Base-by-base conservation (phyloP, 345 rosid genomes). In the Bruguiera gymnorhiza region DNA sequence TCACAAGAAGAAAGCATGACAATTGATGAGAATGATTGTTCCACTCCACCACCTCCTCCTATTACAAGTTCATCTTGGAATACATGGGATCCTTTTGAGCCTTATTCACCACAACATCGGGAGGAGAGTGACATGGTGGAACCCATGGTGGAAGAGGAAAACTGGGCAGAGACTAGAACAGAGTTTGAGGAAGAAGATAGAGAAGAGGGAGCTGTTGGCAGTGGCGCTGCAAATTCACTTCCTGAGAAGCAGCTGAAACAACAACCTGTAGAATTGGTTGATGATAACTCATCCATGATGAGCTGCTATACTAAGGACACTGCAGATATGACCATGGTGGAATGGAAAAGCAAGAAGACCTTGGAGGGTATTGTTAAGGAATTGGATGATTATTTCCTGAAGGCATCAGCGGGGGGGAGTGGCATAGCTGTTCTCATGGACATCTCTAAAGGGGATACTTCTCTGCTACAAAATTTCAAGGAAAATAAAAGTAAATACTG, bases 371-470 rank as follows among this genome's bases (percentile, higher is more conserved):
- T 94, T 67, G 72, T 81, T 32, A 88, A 82, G 81, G 89, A 89
- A 72, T 79, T 94, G 72, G 98, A 94, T 84, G 98, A 91, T 67
- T 86, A 87, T 79, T 94, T 89, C 85, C 84, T 94, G 53, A 88
- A 87, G 79, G 96, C 96, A 63, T 94, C 91, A 2, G 90, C 87
- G 66, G 78, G 90, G 65, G 85, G 83, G 31, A 87, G 85, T 76
- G 93, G 88, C 79, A 81, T 94, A 48, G 88, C 89, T 70, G 83
- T 94, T 74, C 83, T 94, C 10, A 60, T 90, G 75, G 91, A 91
- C 75, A 65, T 87, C 70, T 82, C 79, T 70, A 78, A 75, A 63
- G 82, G 80, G 69, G 89, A 77, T 76, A 73, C 76, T 74, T 76
- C 79, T 69, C 74, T 80, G 60, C 87, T 85, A 27, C 83, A 78